Evolutionary conservation across 768 basidiomycete species (phyloP).

Genomic region (Dentipellis fragilis): DNA sequence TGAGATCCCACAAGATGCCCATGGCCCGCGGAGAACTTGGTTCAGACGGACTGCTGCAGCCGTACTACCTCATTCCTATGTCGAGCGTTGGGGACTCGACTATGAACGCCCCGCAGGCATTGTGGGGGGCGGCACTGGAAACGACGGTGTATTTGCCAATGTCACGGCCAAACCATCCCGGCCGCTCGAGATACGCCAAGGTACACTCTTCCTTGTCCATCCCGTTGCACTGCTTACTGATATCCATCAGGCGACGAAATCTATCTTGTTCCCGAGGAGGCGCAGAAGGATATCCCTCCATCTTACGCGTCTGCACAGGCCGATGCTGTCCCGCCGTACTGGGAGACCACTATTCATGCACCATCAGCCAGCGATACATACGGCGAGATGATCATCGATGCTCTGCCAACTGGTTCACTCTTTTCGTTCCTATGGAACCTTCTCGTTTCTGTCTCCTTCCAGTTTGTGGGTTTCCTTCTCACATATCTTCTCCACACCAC

Average conservation of each 20-base stretch:
- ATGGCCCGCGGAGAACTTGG: conserved; percentile 34
- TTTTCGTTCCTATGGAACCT: conserved; percentile 90
- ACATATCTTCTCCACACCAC: conserved; percentile 92
- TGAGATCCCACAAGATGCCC: conserved; percentile 18
- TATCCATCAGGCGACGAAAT: conserved; percentile 49
- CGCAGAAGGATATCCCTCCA: conserved; percentile 77
- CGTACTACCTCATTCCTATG: conserved; percentile 45
- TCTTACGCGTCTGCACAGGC: conserved; percentile 88
- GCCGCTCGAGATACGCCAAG: conserved; percentile 51
- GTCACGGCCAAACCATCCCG: conserved; percentile 78
- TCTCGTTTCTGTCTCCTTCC: conserved; percentile 92
- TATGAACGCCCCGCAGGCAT: conserved; percentile 29
- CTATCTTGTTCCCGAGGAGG: conserved; percentile 75
- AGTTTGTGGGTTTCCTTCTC: conserved; percentile 87
- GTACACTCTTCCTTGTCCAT: conserved; percentile 26
- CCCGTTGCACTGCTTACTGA: background rate
- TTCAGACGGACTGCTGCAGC: conserved; percentile 42
- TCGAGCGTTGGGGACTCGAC: conserved; percentile 35
- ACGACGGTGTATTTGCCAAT: conserved; percentile 94
- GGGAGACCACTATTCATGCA: conserved; percentile 94
- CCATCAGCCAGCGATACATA: conserved; percentile 54
- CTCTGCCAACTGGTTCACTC: conserved; percentile 69
- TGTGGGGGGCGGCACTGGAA: conserved; percentile 58
- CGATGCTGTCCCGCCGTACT: conserved; percentile 96
- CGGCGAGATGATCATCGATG: conserved; percentile 85